Evolutionary conservation across 345 rosid genomes (phyloP).

Genomic region (Camelina sativa): DNA sequence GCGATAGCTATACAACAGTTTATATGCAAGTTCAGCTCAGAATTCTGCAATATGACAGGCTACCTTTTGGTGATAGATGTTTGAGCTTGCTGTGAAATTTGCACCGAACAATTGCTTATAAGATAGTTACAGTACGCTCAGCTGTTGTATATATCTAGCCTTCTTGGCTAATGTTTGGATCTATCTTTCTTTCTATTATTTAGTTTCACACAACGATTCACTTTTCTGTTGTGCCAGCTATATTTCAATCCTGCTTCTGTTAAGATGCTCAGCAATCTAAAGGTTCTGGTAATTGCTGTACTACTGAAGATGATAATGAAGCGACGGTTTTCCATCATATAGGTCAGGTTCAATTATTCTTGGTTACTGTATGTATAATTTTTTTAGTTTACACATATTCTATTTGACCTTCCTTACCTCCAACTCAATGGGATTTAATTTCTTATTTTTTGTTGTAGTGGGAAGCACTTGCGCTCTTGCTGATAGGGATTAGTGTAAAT

Average conservation of each 20-base stretch:
- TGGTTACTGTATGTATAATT: slow-evolving; percentile 10
- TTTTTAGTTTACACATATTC: slow-evolving; percentile 3
- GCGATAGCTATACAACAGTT: too few species aligned
- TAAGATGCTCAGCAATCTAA: slow-evolving; percentile 97
- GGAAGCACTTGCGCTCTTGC: slow-evolving; percentile 95
- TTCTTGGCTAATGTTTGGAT: slow-evolving; percentile 7
- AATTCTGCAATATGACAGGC: slow-evolving; percentile 7
- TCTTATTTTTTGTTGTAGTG: slow-evolving; percentile 55
- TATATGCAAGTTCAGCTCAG: too few species aligned
- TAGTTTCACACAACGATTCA: slow-evolving; percentile 6
- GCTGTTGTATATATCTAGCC: slow-evolving; percentile 14
- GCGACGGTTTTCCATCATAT: slow-evolving; percentile 87
- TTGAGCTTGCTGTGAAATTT: slow-evolving; percentile 19
- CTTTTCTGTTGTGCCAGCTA: slow-evolving; percentile 58
- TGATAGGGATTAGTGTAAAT: slow-evolving; percentile 91
- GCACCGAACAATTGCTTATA: neutral
- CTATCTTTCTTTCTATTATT: neutral
- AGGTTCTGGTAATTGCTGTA: slow-evolving; percentile 95
- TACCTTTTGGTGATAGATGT: slow-evolving; percentile 22
- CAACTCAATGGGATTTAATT: slow-evolving; percentile 11
- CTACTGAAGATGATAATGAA: slow-evolving; percentile 85
- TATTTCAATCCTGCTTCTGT: slow-evolving; percentile 99
- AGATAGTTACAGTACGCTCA: slow-evolving; percentile 6
- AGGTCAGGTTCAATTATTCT: slow-evolving; percentile 52
- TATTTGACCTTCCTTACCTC: neutral